phyloP scores from a whole-genome alignment of 352 stramenopile genomes.

The Globisporangium echinulatum region DNA sequence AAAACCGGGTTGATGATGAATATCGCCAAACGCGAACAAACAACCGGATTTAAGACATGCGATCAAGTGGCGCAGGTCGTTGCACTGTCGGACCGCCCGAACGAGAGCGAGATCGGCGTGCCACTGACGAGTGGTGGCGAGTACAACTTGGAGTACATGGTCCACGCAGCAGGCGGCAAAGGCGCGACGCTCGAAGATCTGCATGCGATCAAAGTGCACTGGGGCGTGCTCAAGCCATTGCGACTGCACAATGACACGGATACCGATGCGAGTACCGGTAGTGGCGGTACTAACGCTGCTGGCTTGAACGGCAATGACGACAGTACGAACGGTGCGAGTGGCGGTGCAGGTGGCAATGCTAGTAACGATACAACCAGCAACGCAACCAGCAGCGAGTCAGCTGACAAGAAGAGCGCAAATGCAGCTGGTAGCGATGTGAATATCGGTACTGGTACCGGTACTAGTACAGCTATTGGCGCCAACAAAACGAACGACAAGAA shows the following conservation, averaged over 20 bases:
- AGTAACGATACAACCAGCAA: conserved; percentile 7
- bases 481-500: conserved; percentile 14
- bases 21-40: conserved; percentile 23
- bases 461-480: conserved; percentile 5
- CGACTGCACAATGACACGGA: conserved; percentile 33
- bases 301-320: conserved; percentile 18
- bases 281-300: background rate
- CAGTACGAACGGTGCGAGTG: conserved; percentile 9
- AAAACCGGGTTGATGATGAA: conserved; percentile 28
- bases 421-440: conserved; percentile 13
- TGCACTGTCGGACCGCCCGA: conserved; percentile 36
- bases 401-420: conserved; percentile 39
- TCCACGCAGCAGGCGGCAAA: conserved; percentile 34
- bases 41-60: conserved; percentile 39
- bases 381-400: conserved; percentile 14
- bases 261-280: conserved; percentile 13
- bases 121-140: conserved; percentile 41
- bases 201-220: conserved; percentile 58
- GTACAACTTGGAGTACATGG: conserved; percentile 75
- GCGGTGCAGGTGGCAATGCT: conserved; percentile 10
- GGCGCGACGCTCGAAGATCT: conserved; percentile 53
- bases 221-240: conserved; percentile 58
- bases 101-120: conserved; percentile 65
- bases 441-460: no score
- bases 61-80: conserved; percentile 59